Base-by-base conservation (phyloP, 2,329 filamentous ascomycete species). In the Madurella fahalii region DNA sequence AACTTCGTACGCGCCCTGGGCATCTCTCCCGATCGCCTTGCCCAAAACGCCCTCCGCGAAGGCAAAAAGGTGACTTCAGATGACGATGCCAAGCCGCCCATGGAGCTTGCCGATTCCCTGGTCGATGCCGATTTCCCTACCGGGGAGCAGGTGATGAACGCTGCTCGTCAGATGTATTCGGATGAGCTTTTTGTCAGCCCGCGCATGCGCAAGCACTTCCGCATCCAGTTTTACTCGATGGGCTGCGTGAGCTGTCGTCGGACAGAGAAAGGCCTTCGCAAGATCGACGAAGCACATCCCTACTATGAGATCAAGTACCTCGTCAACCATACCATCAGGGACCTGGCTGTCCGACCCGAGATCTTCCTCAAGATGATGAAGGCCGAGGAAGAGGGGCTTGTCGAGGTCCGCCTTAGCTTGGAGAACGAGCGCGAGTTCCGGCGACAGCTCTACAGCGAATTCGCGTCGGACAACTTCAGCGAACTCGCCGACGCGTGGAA, bases 271-370 rank as follows among this genome's bases (percentile, higher is more conserved):
- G 94, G 94, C 30, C 76, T 96, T 50, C 88, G 89, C 54, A 89
- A 90, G 66, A 97, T 99, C 63, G 92, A 96, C 64, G 93, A 97
- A 58, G 85, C 94, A 20, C 92, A 97, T 66, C 90, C 91, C 0
- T 97, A 95, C 71, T 97, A 97, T 68, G 94, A 97, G 71, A 90
- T 99, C 76, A 96, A 99, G 71, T 99, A 99, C 64, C 79, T 99
- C 17, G 85, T 90, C 60, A 91, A 94, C 64, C 92, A 96, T 71
- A 89, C 89, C 8, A 87, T 96, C 58, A 77, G 78, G 41, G 88
- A 94, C 61, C 82, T 97, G 56, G 87, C 90, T 2, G 83, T 85
- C 50, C 85, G 89, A 50, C 94, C 94, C 1, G 92, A 96, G 61
- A 77, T 96, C 25, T 99, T 94, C 69, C 75, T 99, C 53, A 93